Conservation (phyloP, 176 grass and related monocot genomes). For the Avena eriantha region DNA sequence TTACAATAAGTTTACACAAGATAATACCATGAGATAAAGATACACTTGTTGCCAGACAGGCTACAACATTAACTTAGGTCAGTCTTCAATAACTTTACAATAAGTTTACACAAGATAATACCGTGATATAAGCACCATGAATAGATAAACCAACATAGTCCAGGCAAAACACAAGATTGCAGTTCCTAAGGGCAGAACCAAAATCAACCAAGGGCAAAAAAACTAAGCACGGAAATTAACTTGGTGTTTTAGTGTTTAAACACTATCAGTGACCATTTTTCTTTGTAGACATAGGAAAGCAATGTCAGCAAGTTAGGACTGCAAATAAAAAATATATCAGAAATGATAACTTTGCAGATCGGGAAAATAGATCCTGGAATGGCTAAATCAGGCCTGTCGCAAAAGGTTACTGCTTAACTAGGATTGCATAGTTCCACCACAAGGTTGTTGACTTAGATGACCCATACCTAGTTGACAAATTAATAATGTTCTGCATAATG, state of each 20-base stretch:
- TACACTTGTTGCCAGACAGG: background rate
- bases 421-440: background rate
- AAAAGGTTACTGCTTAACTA: conserved; percentile 2
- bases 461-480: conserved; percentile 6
- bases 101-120: background rate
- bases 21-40: background rate
- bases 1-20: background rate
- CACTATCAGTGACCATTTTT: background rate
- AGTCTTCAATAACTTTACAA: background rate
- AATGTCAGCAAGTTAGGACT: background rate
- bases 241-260: background rate
- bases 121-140: background rate
- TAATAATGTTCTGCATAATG: background rate
- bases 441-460: background rate
- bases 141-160: background rate
- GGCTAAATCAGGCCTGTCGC: background rate
- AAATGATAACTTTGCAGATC: background rate
- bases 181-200: background rate
- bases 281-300: background rate
- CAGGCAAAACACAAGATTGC: conserved; percentile 27
- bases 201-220: conserved; percentile 16
- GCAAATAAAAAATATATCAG: background rate
- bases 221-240: background rate
- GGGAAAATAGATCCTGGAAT: conserved; percentile 5
- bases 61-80: background rate